Evolutionary conservation across 768 basidiomycete genomes (phyloP).

Genomic region (Floccularia luteovirens): DNA sequence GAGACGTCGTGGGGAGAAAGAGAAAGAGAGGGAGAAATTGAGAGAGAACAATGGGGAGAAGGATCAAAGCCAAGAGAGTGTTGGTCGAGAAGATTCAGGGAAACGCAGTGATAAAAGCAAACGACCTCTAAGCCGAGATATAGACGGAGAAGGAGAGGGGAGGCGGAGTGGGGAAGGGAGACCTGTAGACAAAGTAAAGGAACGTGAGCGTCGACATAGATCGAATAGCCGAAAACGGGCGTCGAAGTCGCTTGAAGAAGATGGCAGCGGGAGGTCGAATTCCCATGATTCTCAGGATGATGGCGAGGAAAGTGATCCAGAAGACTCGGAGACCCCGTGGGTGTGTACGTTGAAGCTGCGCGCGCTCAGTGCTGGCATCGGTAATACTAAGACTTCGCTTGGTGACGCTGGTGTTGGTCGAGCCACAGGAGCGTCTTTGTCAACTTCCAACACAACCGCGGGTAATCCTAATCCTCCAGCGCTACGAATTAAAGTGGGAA

Average conservation of each 20-base stretch:
- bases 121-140: slow-evolving; percentile 18
- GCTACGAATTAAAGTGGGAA: slow-evolving; percentile 64
- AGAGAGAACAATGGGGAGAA: slow-evolving; percentile 10
- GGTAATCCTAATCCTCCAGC: slow-evolving; percentile 19
- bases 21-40: slow-evolving; percentile 14
- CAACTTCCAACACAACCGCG: neutral
- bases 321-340: slow-evolving; percentile 97
- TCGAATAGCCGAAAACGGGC: slow-evolving; percentile 9
- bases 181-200: slow-evolving; percentile 8
- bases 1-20: slow-evolving; percentile 14
- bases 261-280: slow-evolving; percentile 4
- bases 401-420: slow-evolving; percentile 1
- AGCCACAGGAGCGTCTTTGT: slow-evolving; percentile 2
- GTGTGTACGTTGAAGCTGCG: slow-evolving; percentile 75
- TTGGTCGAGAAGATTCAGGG: slow-evolving; percentile 4
- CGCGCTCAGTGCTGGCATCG: too few species aligned
- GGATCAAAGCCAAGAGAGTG: neutral
- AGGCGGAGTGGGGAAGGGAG: slow-evolving; percentile 10
- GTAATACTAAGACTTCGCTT: slow-evolving; percentile 26
- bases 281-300: slow-evolving; percentile 31
- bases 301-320: slow-evolving; percentile 85
- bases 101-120: slow-evolving; percentile 5
- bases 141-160: slow-evolving; percentile 22
- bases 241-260: slow-evolving; percentile 7
- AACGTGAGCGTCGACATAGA: slow-evolving; percentile 18